Percentiles rank a stretch among this genome's conserved stretches.
These are phyloP conservation scores for Saccharomyces hybrid DNA, from an alignment of 1,139 yeast species.

Conservation along the genomic window DNA sequence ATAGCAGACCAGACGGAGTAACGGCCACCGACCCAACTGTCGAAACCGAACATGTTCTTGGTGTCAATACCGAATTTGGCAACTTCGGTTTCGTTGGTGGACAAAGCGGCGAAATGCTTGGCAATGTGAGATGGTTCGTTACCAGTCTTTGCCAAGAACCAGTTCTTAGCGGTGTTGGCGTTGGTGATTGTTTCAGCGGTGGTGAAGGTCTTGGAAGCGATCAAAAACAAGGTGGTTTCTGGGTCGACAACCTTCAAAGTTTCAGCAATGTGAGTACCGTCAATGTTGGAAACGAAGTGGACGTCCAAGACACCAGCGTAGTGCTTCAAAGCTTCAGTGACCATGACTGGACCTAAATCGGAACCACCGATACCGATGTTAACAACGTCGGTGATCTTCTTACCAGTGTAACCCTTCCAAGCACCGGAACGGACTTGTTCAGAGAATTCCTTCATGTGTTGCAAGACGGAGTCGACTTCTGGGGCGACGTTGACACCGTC, in stretches of 20 bases:
- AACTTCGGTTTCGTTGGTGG: conserved; percentile 88
- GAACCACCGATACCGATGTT: conserved; percentile 99
- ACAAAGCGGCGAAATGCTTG: conserved; percentile 93
- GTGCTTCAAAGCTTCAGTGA: conserved; percentile 91
- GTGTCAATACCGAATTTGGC: conserved; percentile 93
- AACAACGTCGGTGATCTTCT: conserved; percentile 84
- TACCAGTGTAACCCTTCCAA: conserved; percentile 97
- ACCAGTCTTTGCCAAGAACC: conserved; percentile 72
- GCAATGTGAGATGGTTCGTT: conserved; percentile 69
- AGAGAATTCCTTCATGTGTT: conserved; percentile 94
- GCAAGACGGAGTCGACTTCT: conserved; percentile 82
- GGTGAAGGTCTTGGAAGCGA: conserved; percentile 97
- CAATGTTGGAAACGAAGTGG: conserved; percentile 95
- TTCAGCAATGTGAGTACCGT: conserved; percentile 96
- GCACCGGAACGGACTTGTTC: conserved; percentile 81
- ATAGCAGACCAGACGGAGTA: conserved; percentile 99
- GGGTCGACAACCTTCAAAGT: conserved; percentile 67
- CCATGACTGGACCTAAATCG: conserved; percentile 98
- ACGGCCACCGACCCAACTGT: conserved; percentile 98
- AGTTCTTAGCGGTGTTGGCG: conserved; percentile 87
- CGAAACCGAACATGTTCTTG: conserved; percentile 96
- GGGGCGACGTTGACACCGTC: conserved; percentile 85
- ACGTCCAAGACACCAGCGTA: conserved; percentile 71
- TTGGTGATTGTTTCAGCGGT: conserved; percentile 97
- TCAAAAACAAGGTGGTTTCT: conserved; percentile 87